phyloP scores from a whole-genome alignment of 2,329 filamentous ascomycete species.

The Cercospora beticola region DNA sequence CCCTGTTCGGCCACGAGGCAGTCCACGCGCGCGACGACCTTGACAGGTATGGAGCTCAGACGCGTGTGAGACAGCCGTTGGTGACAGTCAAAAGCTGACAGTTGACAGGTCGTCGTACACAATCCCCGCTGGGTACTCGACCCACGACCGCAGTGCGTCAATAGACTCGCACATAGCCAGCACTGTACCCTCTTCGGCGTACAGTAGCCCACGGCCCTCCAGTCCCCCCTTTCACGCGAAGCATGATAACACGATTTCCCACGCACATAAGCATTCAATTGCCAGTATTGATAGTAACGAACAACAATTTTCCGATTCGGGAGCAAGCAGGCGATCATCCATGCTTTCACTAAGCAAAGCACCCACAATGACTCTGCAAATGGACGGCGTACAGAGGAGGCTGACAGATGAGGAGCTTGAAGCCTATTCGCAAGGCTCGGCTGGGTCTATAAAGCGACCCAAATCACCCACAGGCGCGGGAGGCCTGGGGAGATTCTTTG shows the following conservation, averaged over 20 bases:
- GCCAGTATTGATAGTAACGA: conserved; percentile 31
- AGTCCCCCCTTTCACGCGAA: conserved; percentile 29
- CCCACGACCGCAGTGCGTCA: conserved; percentile 29
- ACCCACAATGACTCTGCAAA: conserved; percentile 38
- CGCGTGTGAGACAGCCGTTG: background rate
- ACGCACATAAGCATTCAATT: conserved; percentile 30
- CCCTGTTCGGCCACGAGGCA: background rate
- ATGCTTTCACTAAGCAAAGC: conserved; percentile 31
- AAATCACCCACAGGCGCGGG: conserved; percentile 48
- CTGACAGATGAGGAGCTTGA: conserved; percentile 36
- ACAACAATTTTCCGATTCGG: conserved; percentile 19
- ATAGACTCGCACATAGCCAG: conserved; percentile 32
- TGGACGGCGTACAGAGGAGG: conserved; percentile 38
- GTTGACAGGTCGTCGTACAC: conserved; percentile 23
- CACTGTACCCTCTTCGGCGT: conserved; percentile 27
- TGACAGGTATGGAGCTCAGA: conserved; percentile 3
- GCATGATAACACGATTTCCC: conserved; percentile 31
- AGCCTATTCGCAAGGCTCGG: conserved; percentile 24
- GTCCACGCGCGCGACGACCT: conserved; percentile 6
- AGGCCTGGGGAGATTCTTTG: conserved; percentile 64
- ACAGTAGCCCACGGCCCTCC: conserved; percentile 31
- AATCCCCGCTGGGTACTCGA: conserved; percentile 9
- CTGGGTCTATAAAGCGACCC: conserved; percentile 36
- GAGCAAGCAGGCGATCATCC: conserved; percentile 20
- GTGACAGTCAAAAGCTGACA: conserved; percentile 8